Base-by-base conservation (phyloP, 73 alveolate species). In the Paramecium caudatum region DNA sequence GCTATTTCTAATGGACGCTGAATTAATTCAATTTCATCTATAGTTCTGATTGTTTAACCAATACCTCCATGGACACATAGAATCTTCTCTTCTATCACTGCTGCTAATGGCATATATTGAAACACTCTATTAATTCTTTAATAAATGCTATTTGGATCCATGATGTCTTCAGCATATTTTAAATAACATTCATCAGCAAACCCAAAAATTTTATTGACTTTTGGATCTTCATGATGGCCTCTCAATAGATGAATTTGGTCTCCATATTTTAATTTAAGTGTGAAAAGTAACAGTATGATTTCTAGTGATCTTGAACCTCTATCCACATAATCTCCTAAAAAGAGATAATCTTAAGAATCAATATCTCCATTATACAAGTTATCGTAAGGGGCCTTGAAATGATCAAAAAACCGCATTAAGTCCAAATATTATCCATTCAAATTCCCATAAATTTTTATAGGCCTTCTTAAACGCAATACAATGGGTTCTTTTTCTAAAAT, bases 391-490 rank as follows among this genome's bases (percentile, higher is more conserved):
- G 93, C 90, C 27, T 80, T 80, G 41, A 86, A 86, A 12, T 86
- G 93, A 87, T 97, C 99, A 91, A 97, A 98, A 88, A 98, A 98
- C 61, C 99, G 94, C 99, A 98, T 98, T 47, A 98, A 90, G 95
- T 98, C 99, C 45, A 93, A 94, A 90, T 93, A 98, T 92, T 97
- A 98, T 12, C 99, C 99, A 83, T 98, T 99, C 39, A 98, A 94
- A 94, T 97, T 99, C 19, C 99, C 99, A 82, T 96, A 98, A 32
- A 98, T 98, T 94, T 96, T 93, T 0, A 61, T 88, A 27, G 91
- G 92, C 16, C 49, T 43, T 33, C 92, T 39, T 10, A 46, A 23
- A 13, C 61, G 48, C 37, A 82, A 82, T 0, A 46, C 90, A 19
- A 78, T 81, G 1, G 39, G 47, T 63, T 86, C 91, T 8, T 69